Base-by-base conservation (phyloP, 2,329 filamentous ascomycete genomes). In the Phyllosticta paracitricarpa region DNA sequence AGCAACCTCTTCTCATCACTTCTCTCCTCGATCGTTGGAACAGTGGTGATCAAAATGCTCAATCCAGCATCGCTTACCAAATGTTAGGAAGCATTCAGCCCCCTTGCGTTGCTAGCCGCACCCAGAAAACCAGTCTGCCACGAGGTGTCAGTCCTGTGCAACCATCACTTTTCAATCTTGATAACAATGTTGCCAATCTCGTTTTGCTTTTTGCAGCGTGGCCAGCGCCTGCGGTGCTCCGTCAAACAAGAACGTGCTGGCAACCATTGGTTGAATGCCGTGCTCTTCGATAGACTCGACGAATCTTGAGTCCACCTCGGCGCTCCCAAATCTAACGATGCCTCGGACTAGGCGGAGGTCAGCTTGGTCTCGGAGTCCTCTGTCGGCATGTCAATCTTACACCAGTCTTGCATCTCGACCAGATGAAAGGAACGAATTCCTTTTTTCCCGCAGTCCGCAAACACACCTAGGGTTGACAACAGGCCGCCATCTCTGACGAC, bases 401-500 rank as follows among this genome's bases (percentile, higher is more conserved):
- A 67, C 66, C 56, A 48, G 56, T 66, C 57, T 67, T 68, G 33
- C 61, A 65, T 17, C 67, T 64, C 53, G 65, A 65, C 6, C 68
- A 30, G 4, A 68, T 30, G 17, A 30, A 48, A 0, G 66, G 65
- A 0, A 69, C 28, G 1, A 69, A 51, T 1, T 22, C 66, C 64
- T 3, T 54, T 58, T 2, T 63, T 52, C 7, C 63, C 4, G 22
- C 62, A 26, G 22, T 66, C 56, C 54, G 54, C 63, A n/a, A 76
- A 61, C 52, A 76, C 79, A 0, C 80, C 80, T 54, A 81, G 76
- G 10, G 77, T 67, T 55, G 74, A 71, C 51, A 82, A 75, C 26
- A 77, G 64, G 0, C 81, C 81, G 1, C 79, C 80, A 33, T 70
- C 72, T 0, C 75, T 72, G 2, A 79, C 72, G 19, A 74, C 74